A percentile compares a stretch with the other conserved stretches of the same genome.
Evolutionary conservation across 805 yeast species (phyloP).

Genomic region (Ogataea glucozyma): DNA sequence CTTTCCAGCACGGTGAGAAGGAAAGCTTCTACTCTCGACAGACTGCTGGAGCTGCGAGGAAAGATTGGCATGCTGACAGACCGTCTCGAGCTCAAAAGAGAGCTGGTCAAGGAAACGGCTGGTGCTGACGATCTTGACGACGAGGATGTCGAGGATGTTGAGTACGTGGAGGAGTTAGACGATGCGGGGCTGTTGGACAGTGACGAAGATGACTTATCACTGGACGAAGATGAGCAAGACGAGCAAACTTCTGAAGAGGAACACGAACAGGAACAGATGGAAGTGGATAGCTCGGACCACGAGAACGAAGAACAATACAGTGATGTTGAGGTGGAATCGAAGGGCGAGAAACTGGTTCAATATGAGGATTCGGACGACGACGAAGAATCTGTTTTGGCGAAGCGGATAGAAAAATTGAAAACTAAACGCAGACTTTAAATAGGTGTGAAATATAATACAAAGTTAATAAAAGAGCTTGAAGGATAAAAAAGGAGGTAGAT

Average conservation of each 20-base stretch:
- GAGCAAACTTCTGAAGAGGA: slow-evolving; percentile 23
- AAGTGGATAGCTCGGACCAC: slow-evolving; percentile 28
- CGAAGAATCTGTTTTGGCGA: slow-evolving; percentile 2
- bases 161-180: slow-evolving; percentile 68
- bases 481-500: background rate
- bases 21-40: slow-evolving; percentile 49
- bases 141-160: slow-evolving; percentile 49
- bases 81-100: slow-evolving; percentile 42
- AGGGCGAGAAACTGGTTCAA: slow-evolving; percentile 18
- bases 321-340: slow-evolving; percentile 40
- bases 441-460: background rate
- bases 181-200: slow-evolving; percentile 41
- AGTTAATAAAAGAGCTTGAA: background rate
- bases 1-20: slow-evolving; percentile 49
- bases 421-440: background rate
- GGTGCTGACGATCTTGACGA: slow-evolving; percentile 34
- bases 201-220: slow-evolving; percentile 29
- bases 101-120: slow-evolving; percentile 35
- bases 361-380: slow-evolving; percentile 23
- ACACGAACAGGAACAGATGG: slow-evolving; percentile 27
- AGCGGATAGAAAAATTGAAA: background rate
- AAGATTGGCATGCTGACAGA: slow-evolving; percentile 49
- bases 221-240: slow-evolving; percentile 19
- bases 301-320: slow-evolving; percentile 41
- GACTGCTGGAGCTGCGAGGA: slow-evolving; percentile 52